Evolutionary conservation across 73 alveolate genomes (phyloP).

Genomic region (Paramecium biaurelia): DNA sequence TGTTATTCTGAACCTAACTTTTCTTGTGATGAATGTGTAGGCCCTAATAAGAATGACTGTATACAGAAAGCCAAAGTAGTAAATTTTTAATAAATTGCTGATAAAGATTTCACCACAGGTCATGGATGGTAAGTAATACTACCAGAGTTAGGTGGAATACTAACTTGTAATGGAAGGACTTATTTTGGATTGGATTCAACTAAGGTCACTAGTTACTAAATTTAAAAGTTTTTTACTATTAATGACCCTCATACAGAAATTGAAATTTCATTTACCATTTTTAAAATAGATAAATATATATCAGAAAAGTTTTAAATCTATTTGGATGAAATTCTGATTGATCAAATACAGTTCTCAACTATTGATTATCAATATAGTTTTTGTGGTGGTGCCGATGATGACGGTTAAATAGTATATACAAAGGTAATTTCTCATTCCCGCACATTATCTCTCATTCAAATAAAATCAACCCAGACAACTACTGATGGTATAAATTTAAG

Average conservation of each 20-base stretch:
- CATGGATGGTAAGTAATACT: not conserved
- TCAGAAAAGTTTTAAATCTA: not conserved
- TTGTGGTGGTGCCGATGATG: not conserved
- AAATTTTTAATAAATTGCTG: not conserved
- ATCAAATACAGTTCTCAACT: not conserved
- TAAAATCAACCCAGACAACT: not conserved
- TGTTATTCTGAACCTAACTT: not conserved
- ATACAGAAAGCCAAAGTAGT: not conserved
- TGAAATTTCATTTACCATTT: not conserved
- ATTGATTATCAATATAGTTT: not conserved
- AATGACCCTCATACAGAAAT: not conserved
- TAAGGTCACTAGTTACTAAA: not conserved
- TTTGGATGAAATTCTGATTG: not conserved
- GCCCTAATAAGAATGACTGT: not conserved
- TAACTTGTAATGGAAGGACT: not conserved
- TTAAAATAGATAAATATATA: not conserved
- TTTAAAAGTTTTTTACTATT: not conserved
- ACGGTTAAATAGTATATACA: not conserved
- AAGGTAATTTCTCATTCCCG: not conserved
- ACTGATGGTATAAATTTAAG: not conserved
- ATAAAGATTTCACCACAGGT: not conserved
- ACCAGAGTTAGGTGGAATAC: not conserved
- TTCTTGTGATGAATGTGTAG: not conserved
- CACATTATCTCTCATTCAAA: not conserved
- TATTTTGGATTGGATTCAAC: not conserved